These are phyloP conservation scores for Xerophyta viscosa DNA, from an alignment of 106 monocot genomes.

Conservation along the genomic window DNA sequence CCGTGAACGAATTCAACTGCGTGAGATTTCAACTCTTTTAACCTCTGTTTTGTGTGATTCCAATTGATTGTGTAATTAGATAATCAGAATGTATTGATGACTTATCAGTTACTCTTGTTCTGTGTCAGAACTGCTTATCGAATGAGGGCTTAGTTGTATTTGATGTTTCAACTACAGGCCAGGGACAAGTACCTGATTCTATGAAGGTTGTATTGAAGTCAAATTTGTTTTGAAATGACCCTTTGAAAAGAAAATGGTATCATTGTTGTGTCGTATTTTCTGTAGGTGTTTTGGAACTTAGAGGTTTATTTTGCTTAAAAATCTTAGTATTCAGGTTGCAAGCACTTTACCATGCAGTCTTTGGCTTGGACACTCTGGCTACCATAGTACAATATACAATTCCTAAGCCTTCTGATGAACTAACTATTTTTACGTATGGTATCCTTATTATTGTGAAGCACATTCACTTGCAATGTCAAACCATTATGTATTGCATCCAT, in stretches of 20 bases:
- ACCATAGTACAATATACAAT: slow-evolving; percentile 85
- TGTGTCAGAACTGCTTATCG: slow-evolving; percentile 41
- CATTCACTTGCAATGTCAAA: background rate
- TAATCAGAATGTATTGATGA: background rate
- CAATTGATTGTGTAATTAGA: background rate
- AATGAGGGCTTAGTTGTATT: slow-evolving; percentile 49
- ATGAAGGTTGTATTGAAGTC: slow-evolving; percentile 59
- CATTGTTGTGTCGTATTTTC: slow-evolving; percentile 2
- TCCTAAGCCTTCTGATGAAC: background rate
- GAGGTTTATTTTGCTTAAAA: slow-evolving; percentile 59
- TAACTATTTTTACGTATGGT: too few relatives aligned
- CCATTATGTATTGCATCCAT: too few relatives aligned
- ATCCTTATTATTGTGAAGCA: background rate
- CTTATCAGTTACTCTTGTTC: background rate
- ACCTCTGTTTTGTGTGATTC: background rate
- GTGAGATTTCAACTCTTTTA: slow-evolving; percentile 19
- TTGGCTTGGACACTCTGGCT: slow-evolving; percentile 97
- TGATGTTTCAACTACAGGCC: slow-evolving; percentile 88
- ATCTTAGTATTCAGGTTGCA: slow-evolving; percentile 45
- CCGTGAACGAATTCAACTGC: slow-evolving; percentile 56
- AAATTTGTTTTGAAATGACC: background rate
- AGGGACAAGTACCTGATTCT: slow-evolving; percentile 78
- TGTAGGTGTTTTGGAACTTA: slow-evolving; percentile 81
- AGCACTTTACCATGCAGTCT: slow-evolving; percentile 71
- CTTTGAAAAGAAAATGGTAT: background rate